Conservation (phyloP, 2,329 filamentous ascomycete species). For the Aspergillus brunneoviolaceus region DNA sequence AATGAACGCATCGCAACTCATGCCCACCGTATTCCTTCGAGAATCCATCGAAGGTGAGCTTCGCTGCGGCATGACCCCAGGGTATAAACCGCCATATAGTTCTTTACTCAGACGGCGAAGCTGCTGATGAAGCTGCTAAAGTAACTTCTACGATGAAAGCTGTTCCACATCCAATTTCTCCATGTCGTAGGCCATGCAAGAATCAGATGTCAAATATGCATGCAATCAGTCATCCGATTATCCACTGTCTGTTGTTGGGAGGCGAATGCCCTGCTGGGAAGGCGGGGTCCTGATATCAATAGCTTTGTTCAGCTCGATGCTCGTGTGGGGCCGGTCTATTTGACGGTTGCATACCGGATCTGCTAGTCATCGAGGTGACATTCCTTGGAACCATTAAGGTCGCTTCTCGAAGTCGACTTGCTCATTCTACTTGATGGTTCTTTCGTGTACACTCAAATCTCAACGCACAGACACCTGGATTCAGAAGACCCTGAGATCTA, state of each 20-base stretch:
- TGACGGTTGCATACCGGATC: background rate
- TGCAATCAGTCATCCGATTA: background rate
- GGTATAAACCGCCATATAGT: no score
- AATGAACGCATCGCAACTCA: background rate
- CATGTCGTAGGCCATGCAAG: background rate
- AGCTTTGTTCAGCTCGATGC: background rate
- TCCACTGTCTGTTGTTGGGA: background rate
- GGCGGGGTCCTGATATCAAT: background rate
- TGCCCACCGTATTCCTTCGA: background rate
- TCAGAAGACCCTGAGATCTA: background rate
- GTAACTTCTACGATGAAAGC: no score
- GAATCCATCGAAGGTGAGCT: background rate
- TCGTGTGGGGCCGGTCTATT: background rate
- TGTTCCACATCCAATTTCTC: no score
- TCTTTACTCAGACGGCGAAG: no score
- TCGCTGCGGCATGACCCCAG: background rate
- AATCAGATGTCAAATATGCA: background rate
- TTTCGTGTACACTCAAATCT: background rate
- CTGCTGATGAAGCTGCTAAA: no score
- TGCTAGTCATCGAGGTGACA: background rate
- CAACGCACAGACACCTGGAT: background rate
- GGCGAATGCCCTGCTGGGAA: background rate
- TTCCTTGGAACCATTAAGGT: background rate
- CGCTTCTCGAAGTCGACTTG: background rate
- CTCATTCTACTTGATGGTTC: background rate